These are phyloP conservation scores for Vitis labrusca DNA, from an alignment of 164 flowering plant genomes.

Conservation along the genomic window DNA sequence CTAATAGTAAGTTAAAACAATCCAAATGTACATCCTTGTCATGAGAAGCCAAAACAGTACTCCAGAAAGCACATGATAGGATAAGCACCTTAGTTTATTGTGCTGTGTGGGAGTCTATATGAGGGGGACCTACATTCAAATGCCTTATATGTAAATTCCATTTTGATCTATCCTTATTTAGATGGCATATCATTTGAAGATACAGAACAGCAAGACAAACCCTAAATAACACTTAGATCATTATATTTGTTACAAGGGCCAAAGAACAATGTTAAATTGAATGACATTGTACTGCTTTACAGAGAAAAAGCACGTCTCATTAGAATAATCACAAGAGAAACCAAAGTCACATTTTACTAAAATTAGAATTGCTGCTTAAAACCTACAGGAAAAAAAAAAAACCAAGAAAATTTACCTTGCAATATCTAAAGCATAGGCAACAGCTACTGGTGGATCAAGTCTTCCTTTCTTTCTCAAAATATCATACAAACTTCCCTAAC, in stretches of 20 bases:
- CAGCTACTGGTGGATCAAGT: constrained; percentile 51
- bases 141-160: too few species aligned
- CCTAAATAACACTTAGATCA: background rate
- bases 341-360: background rate
- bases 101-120: too few species aligned
- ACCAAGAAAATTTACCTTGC: constrained; percentile 39
- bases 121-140: too few species aligned
- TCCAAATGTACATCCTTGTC: too few species aligned
- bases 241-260: background rate
- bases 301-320: background rate
- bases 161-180: too few species aligned
- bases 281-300: background rate
- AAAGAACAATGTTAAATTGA: background rate
- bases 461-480: constrained; percentile 50
- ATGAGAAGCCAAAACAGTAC: too few species aligned
- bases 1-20: too few species aligned
- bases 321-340: background rate
- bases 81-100: too few species aligned
- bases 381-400: background rate
- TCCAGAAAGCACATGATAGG: too few species aligned
- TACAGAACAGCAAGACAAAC: too few species aligned
- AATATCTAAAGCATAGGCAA: constrained; percentile 59
- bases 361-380: background rate
- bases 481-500: constrained; percentile 59
- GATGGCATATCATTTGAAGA: too few species aligned